Evolutionary conservation across 768 basidiomycete species (phyloP).

Genomic region (Multifurca ochricompacta): DNA sequence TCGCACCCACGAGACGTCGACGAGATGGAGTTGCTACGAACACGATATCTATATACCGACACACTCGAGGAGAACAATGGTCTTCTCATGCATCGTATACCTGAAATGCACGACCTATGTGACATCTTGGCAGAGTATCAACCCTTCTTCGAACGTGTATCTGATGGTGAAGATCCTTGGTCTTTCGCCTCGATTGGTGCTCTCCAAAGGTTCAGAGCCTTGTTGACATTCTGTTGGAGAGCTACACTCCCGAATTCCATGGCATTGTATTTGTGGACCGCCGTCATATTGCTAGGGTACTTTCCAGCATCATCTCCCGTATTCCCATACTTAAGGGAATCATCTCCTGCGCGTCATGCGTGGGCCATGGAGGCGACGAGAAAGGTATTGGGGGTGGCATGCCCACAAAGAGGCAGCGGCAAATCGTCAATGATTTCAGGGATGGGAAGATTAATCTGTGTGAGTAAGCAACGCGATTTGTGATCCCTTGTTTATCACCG

Average conservation of each 20-base stretch:
- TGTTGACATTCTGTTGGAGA: slow-evolving; percentile 49
- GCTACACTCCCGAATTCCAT: slow-evolving; percentile 54
- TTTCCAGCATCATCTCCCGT: slow-evolving; percentile 55
- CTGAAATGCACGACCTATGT: slow-evolving; percentile 33
- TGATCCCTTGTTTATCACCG: neutral
- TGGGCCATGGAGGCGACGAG: slow-evolving; percentile 48
- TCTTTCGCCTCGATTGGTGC: slow-evolving; percentile 45
- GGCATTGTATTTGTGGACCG: slow-evolving; percentile 85
- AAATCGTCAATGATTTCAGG: slow-evolving; percentile 59
- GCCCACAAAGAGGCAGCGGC: slow-evolving; percentile 44
- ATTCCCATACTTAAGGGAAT: slow-evolving; percentile 50
- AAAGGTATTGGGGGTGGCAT: slow-evolving; percentile 42
- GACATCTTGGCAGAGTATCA: slow-evolving; percentile 41
- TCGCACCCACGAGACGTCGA: slow-evolving; percentile 25
- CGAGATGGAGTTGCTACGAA: slow-evolving; percentile 23
- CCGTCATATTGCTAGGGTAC: slow-evolving; percentile 65
- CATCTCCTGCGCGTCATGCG: slow-evolving; percentile 55
- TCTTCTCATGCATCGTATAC: neutral
- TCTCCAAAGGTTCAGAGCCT: slow-evolving; percentile 65
- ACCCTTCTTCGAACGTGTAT: slow-evolving; percentile 31
- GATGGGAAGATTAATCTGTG: slow-evolving; percentile 58
- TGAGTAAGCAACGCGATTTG: slow-evolving; percentile 31
- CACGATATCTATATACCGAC: slow-evolving; percentile 13
- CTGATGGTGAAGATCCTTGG: slow-evolving; percentile 31
- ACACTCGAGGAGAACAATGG: neutral